These are phyloP conservation scores for Trichoderma koningiopsis DNA, from an alignment of 2,329 filamentous ascomycete species.

Conservation along the genomic window DNA sequence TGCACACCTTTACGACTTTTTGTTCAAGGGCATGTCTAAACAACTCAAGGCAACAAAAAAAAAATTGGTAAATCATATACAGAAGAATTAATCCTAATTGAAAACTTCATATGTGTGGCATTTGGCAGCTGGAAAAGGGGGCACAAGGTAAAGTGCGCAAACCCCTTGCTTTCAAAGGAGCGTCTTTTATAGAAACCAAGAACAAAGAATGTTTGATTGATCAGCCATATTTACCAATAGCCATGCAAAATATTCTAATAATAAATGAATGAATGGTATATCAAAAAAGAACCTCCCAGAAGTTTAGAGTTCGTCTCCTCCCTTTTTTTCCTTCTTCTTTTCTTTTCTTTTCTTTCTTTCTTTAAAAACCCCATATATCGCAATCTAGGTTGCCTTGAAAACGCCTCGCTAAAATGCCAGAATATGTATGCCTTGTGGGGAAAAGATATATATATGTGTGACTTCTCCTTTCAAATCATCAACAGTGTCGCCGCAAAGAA, in stretches of 20 bases:
- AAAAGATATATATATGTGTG: no score
- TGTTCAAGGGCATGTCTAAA: neutral
- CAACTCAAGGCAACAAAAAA: neutral
- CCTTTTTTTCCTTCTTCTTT: neutral
- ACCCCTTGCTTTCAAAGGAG: neutral
- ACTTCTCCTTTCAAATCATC: slow-evolving; percentile 34
- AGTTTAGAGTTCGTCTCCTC: neutral
- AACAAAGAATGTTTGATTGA: neutral
- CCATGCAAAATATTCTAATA: neutral
- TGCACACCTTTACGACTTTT: neutral
- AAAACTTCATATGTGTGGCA: neutral
- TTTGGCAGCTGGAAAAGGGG: neutral
- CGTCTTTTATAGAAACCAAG: neutral
- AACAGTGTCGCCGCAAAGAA: slow-evolving; percentile 48
- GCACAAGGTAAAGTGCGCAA: neutral
- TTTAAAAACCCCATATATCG: neutral
- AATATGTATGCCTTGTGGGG: slow-evolving; percentile 5
- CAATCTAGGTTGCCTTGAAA: slow-evolving; percentile 10
- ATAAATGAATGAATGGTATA: neutral
- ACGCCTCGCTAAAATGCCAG: slow-evolving; percentile 23
- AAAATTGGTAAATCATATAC: neutral
- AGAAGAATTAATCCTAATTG: neutral
- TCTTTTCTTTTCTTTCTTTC: neutral
- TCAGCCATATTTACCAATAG: slow-evolving; percentile 7
- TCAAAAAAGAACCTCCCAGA: neutral